Evolutionary conservation across 352 stramenopile species (phyloP).

Genomic region (Phytophthora pisi): DNA sequence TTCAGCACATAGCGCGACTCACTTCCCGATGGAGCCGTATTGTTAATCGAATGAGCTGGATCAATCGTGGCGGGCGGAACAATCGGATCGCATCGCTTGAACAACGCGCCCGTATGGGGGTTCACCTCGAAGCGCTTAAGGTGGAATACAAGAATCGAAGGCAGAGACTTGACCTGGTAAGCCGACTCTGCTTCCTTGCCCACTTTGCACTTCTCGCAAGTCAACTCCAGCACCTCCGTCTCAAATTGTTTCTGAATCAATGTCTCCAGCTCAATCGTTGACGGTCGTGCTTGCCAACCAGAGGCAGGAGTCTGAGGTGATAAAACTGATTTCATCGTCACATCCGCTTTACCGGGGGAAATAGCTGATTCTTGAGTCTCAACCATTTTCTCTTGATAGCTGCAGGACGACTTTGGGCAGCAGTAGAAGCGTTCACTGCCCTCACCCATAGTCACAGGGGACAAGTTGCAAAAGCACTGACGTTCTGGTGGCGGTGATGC

Average conservation of each 20-base stretch:
- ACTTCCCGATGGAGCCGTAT: slow-evolving; percentile 20
- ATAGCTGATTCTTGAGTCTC: slow-evolving; percentile 5
- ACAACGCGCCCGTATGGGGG: slow-evolving; percentile 60
- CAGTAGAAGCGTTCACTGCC: slow-evolving; percentile 50
- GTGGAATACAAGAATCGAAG: slow-evolving; percentile 77
- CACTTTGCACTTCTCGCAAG: slow-evolving; percentile 83
- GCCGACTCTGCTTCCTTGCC: slow-evolving; percentile 65
- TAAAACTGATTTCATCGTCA: slow-evolving; percentile 5
- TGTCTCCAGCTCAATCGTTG: slow-evolving; percentile 56
- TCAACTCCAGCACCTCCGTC: slow-evolving; percentile 75
- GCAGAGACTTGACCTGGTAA: slow-evolving; percentile 73
- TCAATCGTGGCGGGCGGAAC: slow-evolving; percentile 57
- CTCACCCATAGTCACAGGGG: slow-evolving; percentile 39
- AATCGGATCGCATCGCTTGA: slow-evolving; percentile 84
- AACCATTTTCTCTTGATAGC: slow-evolving; percentile 56
- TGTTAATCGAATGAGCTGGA: slow-evolving; percentile 47
- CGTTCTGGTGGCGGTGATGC: slow-evolving; percentile 31
- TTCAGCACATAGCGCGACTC: slow-evolving; percentile 54
- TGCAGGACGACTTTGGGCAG: slow-evolving; percentile 70
- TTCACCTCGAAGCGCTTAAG: slow-evolving; percentile 90
- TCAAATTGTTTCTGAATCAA: slow-evolving; percentile 84
- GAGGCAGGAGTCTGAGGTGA: slow-evolving; percentile 17
- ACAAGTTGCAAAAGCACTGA: slow-evolving; percentile 68
- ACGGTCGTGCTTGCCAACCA: slow-evolving; percentile 13
- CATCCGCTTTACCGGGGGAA: slow-evolving; percentile 22